Percentiles rank a stretch among this genome's conserved stretches.
phyloP scores from a whole-genome alignment of 306 rosid species.

The Cicer judaicum region DNA sequence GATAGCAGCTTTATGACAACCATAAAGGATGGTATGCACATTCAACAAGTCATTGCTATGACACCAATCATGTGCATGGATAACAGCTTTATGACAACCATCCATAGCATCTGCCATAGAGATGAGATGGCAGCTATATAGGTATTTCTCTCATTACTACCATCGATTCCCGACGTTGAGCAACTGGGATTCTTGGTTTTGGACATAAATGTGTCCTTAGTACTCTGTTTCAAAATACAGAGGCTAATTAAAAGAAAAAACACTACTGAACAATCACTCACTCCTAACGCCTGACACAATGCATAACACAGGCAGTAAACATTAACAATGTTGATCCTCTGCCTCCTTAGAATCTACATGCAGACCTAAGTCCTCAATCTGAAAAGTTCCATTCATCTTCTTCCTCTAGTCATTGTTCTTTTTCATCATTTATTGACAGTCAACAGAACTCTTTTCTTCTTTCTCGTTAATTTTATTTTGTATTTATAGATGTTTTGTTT shows the following conservation, averaged over 20 bases:
- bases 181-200: not conserved
- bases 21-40: not conserved
- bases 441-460: not conserved
- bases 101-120: not conserved
- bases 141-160: slow-evolving; percentile 13
- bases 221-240: slow-evolving; percentile 9
- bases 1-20: not conserved
- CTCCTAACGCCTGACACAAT: not conserved
- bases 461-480: not conserved
- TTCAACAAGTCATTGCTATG: not conserved
- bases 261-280: not conserved
- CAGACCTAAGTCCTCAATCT: not conserved
- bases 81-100: not conserved
- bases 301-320: slow-evolving; percentile 1
- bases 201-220: not conserved
- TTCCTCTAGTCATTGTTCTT: not conserved
- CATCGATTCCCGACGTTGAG: not conserved
- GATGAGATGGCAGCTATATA: not conserved
- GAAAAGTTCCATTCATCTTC: not conserved
- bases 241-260: slow-evolving; percentile 1
- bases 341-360: slow-evolving; percentile 10
- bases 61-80: not conserved
- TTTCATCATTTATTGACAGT: slow-evolving; percentile 14
- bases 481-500: too few species aligned
- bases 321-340: too few species aligned